phyloP scores from a whole-genome alignment of 2,329 filamentous ascomycete genomes.

The Paecilomyces sp. region DNA sequence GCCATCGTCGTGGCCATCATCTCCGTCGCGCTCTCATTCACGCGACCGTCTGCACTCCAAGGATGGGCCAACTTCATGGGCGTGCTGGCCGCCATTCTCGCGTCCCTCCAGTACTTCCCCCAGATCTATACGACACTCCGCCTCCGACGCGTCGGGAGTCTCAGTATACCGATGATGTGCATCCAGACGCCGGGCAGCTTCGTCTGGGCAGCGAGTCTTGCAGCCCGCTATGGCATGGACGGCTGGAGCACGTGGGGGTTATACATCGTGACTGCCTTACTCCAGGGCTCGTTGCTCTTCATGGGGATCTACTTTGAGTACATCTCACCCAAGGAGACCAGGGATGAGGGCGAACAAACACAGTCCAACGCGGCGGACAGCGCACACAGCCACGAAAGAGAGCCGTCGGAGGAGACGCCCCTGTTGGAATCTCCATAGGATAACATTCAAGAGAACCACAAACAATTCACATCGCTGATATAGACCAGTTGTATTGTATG shows the following conservation, averaged over 20 bases:
- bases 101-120: constrained; percentile 85
- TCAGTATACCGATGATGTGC: constrained; percentile 97
- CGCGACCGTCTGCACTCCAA: constrained; percentile 57
- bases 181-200: constrained; percentile 94
- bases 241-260: constrained; percentile 97
- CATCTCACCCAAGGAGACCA: constrained; percentile 28
- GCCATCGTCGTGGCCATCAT: constrained; percentile 60
- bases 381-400: constrained; percentile 6
- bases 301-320: constrained; percentile 71
- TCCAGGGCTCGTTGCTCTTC: constrained; percentile 73
- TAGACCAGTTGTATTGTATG: no score
- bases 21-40: constrained; percentile 59
- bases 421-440: constrained; percentile 16
- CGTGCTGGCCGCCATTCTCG: constrained; percentile 67
- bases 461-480: no score
- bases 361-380: constrained; percentile 7
- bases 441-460: neutral
- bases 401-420: constrained; percentile 28
- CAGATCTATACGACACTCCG: constrained; percentile 90
- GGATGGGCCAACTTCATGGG: constrained; percentile 83
- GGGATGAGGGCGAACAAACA: constrained; percentile 12
- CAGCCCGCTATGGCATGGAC: constrained; percentile 65
- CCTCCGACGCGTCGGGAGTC: constrained; percentile 76
- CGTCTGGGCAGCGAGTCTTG: constrained; percentile 80
- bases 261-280: constrained; percentile 73